phyloP scores from a whole-genome alignment of 257 asterid genomes.

The Osmanthus fragrans region DNA sequence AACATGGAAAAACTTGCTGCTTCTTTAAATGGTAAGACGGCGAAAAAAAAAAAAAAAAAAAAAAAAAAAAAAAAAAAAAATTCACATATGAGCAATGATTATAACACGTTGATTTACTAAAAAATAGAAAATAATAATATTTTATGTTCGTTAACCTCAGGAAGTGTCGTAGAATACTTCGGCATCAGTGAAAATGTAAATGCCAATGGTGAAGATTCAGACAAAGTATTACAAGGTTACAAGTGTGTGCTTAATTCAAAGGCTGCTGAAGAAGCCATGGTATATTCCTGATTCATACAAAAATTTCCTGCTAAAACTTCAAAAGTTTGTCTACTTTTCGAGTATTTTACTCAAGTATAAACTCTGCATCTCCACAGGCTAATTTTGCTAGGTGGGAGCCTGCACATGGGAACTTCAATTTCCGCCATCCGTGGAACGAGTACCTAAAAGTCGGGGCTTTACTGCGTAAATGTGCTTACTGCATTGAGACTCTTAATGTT shows the following conservation, averaged over 20 bases:
- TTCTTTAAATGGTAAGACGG: constrained; percentile 68
- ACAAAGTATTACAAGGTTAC: constrained; percentile 47
- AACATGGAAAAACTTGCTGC: constrained; percentile 74
- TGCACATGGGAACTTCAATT: constrained; percentile 59
- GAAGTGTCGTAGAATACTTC: constrained; percentile 55
- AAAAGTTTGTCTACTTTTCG: constrained; percentile 12
- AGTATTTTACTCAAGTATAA: background rate
- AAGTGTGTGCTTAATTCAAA: constrained; percentile 67
- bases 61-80: background rate
- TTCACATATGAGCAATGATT: background rate
- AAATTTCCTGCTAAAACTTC: background rate
- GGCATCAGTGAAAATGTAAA: constrained; percentile 20
- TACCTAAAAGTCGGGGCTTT: constrained; percentile 65
- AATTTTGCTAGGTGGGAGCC: constrained; percentile 83
- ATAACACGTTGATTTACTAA: background rate
- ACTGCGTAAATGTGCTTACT: constrained; percentile 62
- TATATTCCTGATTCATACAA: constrained; percentile 19
- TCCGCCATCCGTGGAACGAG: constrained; percentile 68
- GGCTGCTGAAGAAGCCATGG: constrained; percentile 81
- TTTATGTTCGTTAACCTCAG: constrained; percentile 23
- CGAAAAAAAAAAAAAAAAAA: background rate
- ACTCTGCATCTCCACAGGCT: constrained; percentile 39
- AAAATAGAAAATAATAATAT: background rate
- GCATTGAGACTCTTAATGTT: constrained; percentile 60
- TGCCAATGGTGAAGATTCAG: constrained; percentile 26